These are phyloP conservation scores for Ogataea trehalophila DNA, from an alignment of 805 yeast species.

Conservation along the genomic window DNA sequence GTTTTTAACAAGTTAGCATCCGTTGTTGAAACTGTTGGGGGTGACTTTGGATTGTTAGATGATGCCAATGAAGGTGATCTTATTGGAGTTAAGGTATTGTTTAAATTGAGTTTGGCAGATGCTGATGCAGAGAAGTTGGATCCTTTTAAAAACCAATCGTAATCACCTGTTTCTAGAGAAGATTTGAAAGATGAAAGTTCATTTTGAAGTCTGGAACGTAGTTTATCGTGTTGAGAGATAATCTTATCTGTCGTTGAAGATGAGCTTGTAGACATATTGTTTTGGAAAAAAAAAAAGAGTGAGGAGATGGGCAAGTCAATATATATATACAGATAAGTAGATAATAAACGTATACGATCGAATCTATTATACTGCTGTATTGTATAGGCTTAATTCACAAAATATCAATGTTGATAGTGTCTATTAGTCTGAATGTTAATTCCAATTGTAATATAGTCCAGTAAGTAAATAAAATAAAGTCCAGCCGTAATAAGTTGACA, in stretches of 20 bases:
- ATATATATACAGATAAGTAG: no score
- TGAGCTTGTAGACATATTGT: background rate
- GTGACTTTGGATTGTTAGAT: constrained; percentile 22
- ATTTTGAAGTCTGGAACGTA: constrained; percentile 26
- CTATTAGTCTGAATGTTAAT: no score
- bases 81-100: constrained; percentile 14
- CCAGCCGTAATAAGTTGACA: no score
- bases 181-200: constrained; percentile 19
- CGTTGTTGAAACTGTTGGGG: constrained; percentile 22
- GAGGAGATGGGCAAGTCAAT: no score
- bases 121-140: constrained; percentile 8
- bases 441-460: no score
- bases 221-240: constrained; percentile 22
- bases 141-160: constrained; percentile 29
- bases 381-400: no score
- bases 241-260: background rate
- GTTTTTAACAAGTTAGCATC: constrained; percentile 6
- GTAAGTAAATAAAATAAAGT: no score
- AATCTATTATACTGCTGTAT: no score
- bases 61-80: constrained; percentile 24
- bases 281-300: no score
- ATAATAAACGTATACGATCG: no score
- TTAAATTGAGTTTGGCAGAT: background rate
- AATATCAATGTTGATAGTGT: no score
- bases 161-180: constrained; percentile 22